These are phyloP conservation scores for Saccharomycopsis fodiens DNA, from an alignment of 805 yeast genomes.

Conservation along the genomic window DNA sequence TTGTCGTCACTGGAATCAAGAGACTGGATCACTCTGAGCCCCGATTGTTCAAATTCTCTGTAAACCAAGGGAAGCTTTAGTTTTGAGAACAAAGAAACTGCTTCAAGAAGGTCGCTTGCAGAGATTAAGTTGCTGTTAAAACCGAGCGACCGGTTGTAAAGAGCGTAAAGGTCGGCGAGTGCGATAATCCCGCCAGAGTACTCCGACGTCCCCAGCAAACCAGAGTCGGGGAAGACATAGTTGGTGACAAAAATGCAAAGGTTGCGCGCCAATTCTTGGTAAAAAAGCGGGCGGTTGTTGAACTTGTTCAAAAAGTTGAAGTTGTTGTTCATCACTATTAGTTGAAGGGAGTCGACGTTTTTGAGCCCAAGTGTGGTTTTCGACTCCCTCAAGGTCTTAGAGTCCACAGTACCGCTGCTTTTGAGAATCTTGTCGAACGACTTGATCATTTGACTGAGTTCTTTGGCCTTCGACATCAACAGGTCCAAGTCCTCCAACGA, in stretches of 20 bases:
- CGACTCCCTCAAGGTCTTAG: slow-evolving; percentile 29
- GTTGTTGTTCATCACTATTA: slow-evolving; percentile 17
- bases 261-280: slow-evolving; percentile 20
- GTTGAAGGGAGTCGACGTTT: slow-evolving; percentile 17
- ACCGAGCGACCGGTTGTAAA: slow-evolving; percentile 60
- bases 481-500: slow-evolving; percentile 74
- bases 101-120: slow-evolving; percentile 57
- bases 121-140: slow-evolving; percentile 59
- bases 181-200: slow-evolving; percentile 54
- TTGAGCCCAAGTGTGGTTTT: slow-evolving; percentile 25
- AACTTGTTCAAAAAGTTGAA: slow-evolving; percentile 21
- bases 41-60: slow-evolving; percentile 32
- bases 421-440: slow-evolving; percentile 27
- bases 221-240: slow-evolving; percentile 26
- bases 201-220: slow-evolving; percentile 4
- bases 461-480: slow-evolving; percentile 70
- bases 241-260: slow-evolving; percentile 11
- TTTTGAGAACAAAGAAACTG: slow-evolving; percentile 48
- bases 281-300: slow-evolving; percentile 13
- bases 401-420: slow-evolving; percentile 20
- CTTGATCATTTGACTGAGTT: slow-evolving; percentile 50
- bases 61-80: slow-evolving; percentile 51
- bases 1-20: slow-evolving; percentile 28
- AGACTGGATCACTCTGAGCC: slow-evolving; percentile 33
- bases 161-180: slow-evolving; percentile 52